phyloP scores from a whole-genome alignment of 2,329 filamentous ascomycete genomes.

The Cephalotrichum gorgonifer region DNA sequence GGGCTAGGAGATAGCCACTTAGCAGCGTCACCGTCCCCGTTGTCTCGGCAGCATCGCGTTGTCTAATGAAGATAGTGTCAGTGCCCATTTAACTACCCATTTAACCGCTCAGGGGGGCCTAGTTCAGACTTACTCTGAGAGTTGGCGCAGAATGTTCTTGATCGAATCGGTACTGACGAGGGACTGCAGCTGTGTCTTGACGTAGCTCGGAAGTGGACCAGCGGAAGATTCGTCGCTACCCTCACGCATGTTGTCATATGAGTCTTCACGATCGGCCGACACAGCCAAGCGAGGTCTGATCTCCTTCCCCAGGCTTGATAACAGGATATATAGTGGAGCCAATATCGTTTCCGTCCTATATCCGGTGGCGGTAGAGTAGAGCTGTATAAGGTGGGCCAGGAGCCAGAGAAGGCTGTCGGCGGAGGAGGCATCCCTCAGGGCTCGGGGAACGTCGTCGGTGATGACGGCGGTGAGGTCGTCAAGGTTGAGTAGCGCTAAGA shows the following conservation, averaged over 20 bases:
- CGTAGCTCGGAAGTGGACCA: conserved; percentile 33
- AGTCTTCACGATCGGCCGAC: neutral
- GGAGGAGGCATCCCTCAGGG: conserved; percentile 13
- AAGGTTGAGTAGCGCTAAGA: conserved; percentile 27
- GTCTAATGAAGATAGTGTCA: neutral
- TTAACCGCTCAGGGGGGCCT: conserved; percentile 10
- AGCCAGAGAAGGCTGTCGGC: conserved; percentile 48
- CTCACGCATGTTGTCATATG: neutral
- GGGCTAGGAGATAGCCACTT: conserved; percentile 60
- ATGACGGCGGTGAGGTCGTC: conserved; percentile 31
- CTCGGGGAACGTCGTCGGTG: conserved; percentile 19
- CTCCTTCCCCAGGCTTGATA: conserved; percentile 39
- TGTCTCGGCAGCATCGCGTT: conserved; percentile 52
- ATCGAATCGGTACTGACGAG: conserved; percentile 63
- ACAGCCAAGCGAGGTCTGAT: conserved; percentile 34
- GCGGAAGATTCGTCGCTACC: conserved; percentile 13
- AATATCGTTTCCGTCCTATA: conserved; percentile 24
- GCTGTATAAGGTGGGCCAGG: conserved; percentile 52
- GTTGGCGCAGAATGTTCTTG: conserved; percentile 41
- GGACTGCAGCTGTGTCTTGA: conserved; percentile 53
- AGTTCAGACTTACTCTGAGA: conserved; percentile 24
- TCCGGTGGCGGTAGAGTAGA: conserved; percentile 11
- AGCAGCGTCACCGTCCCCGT: conserved; percentile 1
- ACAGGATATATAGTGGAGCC: conserved; percentile 40
- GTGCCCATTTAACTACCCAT: neutral